A percentile compares a stretch with the other conserved stretches of the same genome.
Evolutionary conservation across 108 stramenopile species (phyloP).

Genomic region (Aurantiochytrium sp.): DNA sequence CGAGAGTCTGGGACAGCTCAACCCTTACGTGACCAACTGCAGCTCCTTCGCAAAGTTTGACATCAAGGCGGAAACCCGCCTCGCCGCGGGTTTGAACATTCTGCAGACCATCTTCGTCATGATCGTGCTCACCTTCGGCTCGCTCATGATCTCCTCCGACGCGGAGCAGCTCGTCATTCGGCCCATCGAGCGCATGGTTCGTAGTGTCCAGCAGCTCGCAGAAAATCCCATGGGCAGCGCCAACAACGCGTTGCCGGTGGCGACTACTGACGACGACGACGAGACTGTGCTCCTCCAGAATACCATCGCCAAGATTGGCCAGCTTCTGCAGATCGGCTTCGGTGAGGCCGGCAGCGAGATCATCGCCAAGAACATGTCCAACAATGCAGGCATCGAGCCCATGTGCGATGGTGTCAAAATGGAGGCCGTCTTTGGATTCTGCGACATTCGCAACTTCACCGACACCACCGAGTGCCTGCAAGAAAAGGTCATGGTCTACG

Average conservation of each 20-base stretch:
- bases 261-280: slow-evolving; percentile 11
- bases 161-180: slow-evolving; percentile 66
- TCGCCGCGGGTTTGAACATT: slow-evolving; percentile 51
- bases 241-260: neutral
- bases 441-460: slow-evolving; percentile 79
- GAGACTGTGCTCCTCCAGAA: slow-evolving; percentile 86
- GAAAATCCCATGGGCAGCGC: slow-evolving; percentile 56
- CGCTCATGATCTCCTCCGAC: slow-evolving; percentile 59
- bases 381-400: slow-evolving; percentile 72
- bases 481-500: slow-evolving; percentile 87
- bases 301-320: slow-evolving; percentile 84
- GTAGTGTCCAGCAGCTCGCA: slow-evolving; percentile 57
- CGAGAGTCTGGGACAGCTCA: neutral
- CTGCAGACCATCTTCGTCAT: slow-evolving; percentile 63
- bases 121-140: slow-evolving; percentile 56
- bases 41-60: slow-evolving; percentile 53
- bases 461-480: slow-evolving; percentile 71
- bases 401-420: slow-evolving; percentile 78
- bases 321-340: slow-evolving; percentile 87
- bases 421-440: slow-evolving; percentile 89
- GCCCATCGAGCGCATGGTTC: slow-evolving; percentile 70
- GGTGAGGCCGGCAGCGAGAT: slow-evolving; percentile 93
- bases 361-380: slow-evolving; percentile 82
- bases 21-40: slow-evolving; percentile 33
- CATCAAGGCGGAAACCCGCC: slow-evolving; percentile 35